Evolutionary conservation across 192 early-diverging fungal genomes (phyloP).

Genomic region (Rhizophagus clarus): DNA sequence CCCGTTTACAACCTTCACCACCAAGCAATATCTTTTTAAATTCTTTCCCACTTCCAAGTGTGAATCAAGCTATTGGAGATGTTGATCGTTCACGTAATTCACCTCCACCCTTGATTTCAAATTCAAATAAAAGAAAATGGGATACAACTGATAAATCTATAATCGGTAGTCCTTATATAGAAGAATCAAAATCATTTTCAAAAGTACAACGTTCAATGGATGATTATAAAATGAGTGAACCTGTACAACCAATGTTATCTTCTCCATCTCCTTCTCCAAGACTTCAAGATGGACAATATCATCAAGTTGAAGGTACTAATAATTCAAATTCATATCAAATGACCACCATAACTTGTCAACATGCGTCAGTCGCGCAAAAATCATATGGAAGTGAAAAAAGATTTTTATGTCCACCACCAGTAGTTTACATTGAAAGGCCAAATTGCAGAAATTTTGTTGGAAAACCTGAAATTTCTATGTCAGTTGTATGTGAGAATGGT

Average conservation of each 20-base stretch:
- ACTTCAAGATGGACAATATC: constrained; percentile 14
- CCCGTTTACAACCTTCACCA: constrained; percentile 26
- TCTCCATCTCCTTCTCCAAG: constrained; percentile 2
- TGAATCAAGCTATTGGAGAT: constrained; percentile 28
- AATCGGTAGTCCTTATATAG: constrained; percentile 35
- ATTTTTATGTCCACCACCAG: constrained; percentile 77
- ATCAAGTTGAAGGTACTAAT: constrained; percentile 30
- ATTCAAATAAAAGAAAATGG: constrained; percentile 28
- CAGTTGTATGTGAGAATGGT: constrained; percentile 58
- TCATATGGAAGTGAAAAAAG: constrained; percentile 93
- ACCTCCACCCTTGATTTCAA: constrained; percentile 5
- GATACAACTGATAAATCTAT: constrained; percentile 31
- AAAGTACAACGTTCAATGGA: constrained; percentile 52
- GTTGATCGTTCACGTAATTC: constrained; percentile 27
- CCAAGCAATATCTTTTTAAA: constrained; percentile 11
- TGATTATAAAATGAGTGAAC: constrained; percentile 30
- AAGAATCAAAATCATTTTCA: constrained; percentile 44
- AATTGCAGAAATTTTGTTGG: constrained; percentile 43
- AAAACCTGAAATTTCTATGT: constrained; percentile 63
- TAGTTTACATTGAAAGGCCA: constrained; percentile 60
- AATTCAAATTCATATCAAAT: constrained; percentile 41
- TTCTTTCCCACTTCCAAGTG: constrained; percentile 18
- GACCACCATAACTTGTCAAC: constrained; percentile 81
- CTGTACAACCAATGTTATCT: constrained; percentile 17
- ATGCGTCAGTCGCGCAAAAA: constrained; percentile 88